These are phyloP conservation scores for Colletotrichum agaves DNA, from an alignment of 2,329 filamentous ascomycete genomes.

Conservation along the genomic window DNA sequence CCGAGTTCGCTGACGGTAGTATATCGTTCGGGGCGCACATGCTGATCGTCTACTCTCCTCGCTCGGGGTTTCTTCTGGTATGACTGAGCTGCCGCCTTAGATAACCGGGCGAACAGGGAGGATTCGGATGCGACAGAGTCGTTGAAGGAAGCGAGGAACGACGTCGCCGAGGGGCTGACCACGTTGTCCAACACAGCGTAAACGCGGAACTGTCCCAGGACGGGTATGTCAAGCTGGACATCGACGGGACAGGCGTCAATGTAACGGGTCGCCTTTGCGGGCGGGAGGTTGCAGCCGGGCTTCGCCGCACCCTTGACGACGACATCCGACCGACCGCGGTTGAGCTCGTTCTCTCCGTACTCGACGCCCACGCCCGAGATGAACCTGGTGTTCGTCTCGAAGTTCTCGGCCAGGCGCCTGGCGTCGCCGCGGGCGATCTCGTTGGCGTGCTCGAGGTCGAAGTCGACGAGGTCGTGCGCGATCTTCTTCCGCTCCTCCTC, in stretches of 20 bases:
- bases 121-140: constrained; percentile 58
- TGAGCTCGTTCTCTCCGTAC: constrained; percentile 63
- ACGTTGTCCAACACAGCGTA: constrained; percentile 76
- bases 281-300: constrained; percentile 67
- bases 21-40: constrained; percentile 75
- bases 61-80: constrained; percentile 66
- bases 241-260: constrained; percentile 83
- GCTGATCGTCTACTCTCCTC: constrained; percentile 68
- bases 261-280: constrained; percentile 77
- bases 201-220: constrained; percentile 80
- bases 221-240: constrained; percentile 79
- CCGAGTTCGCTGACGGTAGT: constrained; percentile 65
- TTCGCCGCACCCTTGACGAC: constrained; percentile 58
- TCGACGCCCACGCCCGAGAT: constrained; percentile 78
- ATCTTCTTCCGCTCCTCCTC: constrained; percentile 61
- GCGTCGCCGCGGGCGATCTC: constrained; percentile 70
- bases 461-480: constrained; percentile 63
- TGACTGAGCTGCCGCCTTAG: constrained; percentile 66
- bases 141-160: constrained; percentile 70
- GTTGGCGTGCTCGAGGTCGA: constrained; percentile 62
- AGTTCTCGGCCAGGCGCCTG: constrained; percentile 72
- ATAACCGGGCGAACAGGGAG: constrained; percentile 69
- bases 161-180: constrained; percentile 52
- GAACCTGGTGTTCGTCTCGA: constrained; percentile 75
- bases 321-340: constrained; percentile 53